Evolutionary conservation across 176 grass and related monocot genomes (phyloP), one percentile per base, ranked within the genome.

Genomic region (Lolium multiflorum): DNA sequence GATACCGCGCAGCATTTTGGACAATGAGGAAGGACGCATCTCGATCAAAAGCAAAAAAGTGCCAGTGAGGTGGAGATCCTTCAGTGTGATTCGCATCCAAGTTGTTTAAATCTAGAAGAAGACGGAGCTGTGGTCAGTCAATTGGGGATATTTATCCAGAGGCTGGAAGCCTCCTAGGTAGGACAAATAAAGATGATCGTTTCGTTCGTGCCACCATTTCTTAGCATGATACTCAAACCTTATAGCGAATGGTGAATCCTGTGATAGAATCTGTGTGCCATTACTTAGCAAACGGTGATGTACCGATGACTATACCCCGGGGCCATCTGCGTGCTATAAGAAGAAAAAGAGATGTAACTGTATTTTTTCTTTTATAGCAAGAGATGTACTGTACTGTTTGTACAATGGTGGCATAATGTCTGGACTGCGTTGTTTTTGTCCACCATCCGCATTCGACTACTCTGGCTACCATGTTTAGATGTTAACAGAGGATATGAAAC

Each of bases 1-100:
- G 76, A 46, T 98, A 98, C 59, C 73, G 16, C 26, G 84, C 93
- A 16, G 86, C 90, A 49, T 98, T 95, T 88, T 98, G 93, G 96
- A 95, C 93, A 15, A 94, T 95, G 91, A 95, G 77, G 88, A 98
- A 92, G 81, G 89, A 86, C 18, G 78, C 82, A 47, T 88, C 90
- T 55, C 77, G 44, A 31, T 76, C 76, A 77, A 91, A 91, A 52
- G 86, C 62, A 61, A 54, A 81, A 37, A 88, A 62, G 70, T 11
- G 6, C 3, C 12, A 10, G 37, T 88, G 77, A 85, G 18, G 21
- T 9, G 17, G 22, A 76, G 70, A 81, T 61, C 26, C 55, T 26
- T 24, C 17, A 10, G 24, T 25, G 25, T 57, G 49, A 11, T 71
- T 56, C 43, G 24, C 10, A 10, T 55, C 31, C 31, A 74, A 26